phyloP scores from a whole-genome alignment of 1,284 basidiomycete genomes.

The Heliocybe sulcata region DNA sequence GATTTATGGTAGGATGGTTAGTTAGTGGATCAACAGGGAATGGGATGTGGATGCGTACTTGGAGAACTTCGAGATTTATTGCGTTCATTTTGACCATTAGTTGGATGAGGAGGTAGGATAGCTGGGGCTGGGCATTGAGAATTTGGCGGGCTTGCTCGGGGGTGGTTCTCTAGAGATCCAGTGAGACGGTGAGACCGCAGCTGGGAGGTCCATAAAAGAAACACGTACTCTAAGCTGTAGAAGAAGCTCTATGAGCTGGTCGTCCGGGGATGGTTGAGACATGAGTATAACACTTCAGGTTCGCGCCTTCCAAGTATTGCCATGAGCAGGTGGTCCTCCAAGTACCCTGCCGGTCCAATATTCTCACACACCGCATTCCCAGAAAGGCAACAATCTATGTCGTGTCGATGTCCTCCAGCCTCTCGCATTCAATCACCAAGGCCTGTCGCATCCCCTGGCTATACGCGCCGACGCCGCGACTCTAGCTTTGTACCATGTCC shows the following conservation, averaged over 20 bases:
- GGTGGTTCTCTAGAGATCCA: slow-evolving; percentile 54
- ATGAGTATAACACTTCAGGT: neutral
- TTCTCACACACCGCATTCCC: neutral
- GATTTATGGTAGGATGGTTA: slow-evolving; percentile 8
- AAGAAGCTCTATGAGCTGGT: slow-evolving; percentile 61
- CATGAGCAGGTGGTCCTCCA: neutral
- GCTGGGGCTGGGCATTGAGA: slow-evolving; percentile 63
- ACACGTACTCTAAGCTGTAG: slow-evolving; percentile 53
- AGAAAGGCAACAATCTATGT: slow-evolving; percentile 1
- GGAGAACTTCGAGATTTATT: slow-evolving; percentile 60
- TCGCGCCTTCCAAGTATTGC: too few relatives aligned
- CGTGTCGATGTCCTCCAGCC: neutral
- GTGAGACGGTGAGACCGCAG: too few relatives aligned
- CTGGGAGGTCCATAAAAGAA: too few relatives aligned
- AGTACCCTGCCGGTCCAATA: neutral
- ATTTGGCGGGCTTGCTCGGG: slow-evolving; percentile 61
- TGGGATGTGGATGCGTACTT: neutral
- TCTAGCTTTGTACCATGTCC: slow-evolving; percentile 14
- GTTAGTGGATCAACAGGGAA: neutral
- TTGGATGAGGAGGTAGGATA: slow-evolving; percentile 66
- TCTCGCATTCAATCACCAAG: neutral
- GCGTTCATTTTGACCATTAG: slow-evolving; percentile 73
- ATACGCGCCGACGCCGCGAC: neutral
- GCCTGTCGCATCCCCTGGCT: neutral
- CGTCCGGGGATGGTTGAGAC: slow-evolving; percentile 29